A percentile compares a stretch with the other conserved stretches of the same genome.
Conservation (phyloP, 495 filamentous ascomycete genomes). For the Astrocystis sublimbata region DNA sequence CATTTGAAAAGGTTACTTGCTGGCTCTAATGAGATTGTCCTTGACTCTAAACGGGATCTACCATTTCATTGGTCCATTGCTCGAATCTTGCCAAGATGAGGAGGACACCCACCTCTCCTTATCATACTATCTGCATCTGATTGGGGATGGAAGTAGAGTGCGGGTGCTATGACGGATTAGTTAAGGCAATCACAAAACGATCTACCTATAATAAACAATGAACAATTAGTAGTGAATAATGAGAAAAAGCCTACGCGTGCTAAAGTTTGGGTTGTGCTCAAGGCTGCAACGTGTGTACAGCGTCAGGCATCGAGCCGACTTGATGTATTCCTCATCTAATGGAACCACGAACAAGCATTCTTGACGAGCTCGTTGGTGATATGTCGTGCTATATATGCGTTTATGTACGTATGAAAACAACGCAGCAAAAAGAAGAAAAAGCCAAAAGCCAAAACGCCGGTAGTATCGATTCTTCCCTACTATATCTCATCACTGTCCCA, state of each 20-base stretch:
- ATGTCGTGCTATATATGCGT: constrained; percentile 7
- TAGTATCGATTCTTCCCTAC: background rate
- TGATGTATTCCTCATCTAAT: background rate
- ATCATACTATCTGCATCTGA: no score
- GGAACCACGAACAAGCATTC: background rate
- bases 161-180: no score
- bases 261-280: background rate
- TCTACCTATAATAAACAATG: background rate
- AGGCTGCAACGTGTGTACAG: background rate
- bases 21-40: no score
- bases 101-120: no score
- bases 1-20: no score
- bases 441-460: background rate
- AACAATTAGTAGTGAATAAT: background rate
- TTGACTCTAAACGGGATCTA: no score
- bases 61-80: no score
- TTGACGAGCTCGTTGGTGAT: background rate
- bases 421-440: background rate
- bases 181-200: no score
- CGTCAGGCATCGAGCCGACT: background rate
- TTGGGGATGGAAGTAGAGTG: no score
- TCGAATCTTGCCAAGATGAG: no score
- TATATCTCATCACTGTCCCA: constrained; percentile 35
- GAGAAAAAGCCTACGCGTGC: background rate
- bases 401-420: constrained; percentile 11